Percentiles rank a stretch among this genome's conserved stretches.
phyloP scores from a whole-genome alignment of 1,284 basidiomycete species.

The Ustilago nuda region DNA sequence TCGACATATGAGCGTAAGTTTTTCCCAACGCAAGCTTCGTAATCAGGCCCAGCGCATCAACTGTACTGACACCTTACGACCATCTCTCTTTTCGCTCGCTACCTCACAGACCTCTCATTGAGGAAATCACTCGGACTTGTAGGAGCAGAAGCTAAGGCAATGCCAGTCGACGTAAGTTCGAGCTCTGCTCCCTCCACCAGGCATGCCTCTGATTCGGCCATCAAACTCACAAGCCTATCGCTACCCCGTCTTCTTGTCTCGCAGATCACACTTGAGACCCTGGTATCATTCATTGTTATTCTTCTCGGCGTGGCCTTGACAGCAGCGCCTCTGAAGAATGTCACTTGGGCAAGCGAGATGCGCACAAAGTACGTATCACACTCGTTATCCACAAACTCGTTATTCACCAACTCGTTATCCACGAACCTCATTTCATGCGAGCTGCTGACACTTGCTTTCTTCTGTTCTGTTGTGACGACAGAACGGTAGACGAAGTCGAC shows the following conservation, averaged over 20 bases:
- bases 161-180: slow-evolving; percentile 56
- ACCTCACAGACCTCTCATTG: slow-evolving; percentile 42
- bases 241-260: background rate
- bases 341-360: slow-evolving; percentile 91
- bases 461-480: slow-evolving; percentile 57
- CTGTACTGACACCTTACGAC: background rate
- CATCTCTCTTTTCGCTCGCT: background rate
- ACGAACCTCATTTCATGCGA: too few relatives aligned
- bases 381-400: background rate
- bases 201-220: too few relatives aligned
- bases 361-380: slow-evolving; percentile 75
- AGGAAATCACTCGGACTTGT: slow-evolving; percentile 54
- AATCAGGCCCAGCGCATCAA: too few relatives aligned
- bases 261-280: slow-evolving; percentile 79
- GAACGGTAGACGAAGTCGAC: slow-evolving; percentile 83
- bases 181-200: too few relatives aligned
- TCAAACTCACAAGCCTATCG: background rate
- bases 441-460: too few relatives aligned
- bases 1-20: slow-evolving; percentile 62
- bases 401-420: background rate
- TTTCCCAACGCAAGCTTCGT: too few relatives aligned
- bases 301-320: slow-evolving; percentile 78
- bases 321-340: slow-evolving; percentile 79
- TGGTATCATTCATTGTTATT: slow-evolving; percentile 77
- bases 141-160: slow-evolving; percentile 28